Evolutionary conservation across 2,329 filamentous ascomycete species (phyloP).

Genomic region (Penicillium vulpinum): DNA sequence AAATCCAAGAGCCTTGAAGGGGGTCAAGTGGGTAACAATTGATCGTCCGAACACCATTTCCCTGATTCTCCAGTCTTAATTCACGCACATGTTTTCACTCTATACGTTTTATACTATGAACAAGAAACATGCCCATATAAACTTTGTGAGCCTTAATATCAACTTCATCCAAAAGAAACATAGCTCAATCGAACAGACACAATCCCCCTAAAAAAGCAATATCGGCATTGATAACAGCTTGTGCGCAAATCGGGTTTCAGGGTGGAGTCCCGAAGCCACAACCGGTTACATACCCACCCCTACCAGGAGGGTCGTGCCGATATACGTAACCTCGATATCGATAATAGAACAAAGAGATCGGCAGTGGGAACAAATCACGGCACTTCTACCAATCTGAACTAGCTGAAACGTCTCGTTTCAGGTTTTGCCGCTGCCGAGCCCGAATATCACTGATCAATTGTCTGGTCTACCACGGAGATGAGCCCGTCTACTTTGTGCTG

Average conservation of each 20-base stretch:
- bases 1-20: background rate
- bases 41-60: background rate
- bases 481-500: conserved; percentile 2
- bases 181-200: background rate
- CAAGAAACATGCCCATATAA: background rate
- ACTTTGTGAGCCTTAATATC: background rate
- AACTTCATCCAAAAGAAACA: background rate
- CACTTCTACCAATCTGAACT: background rate
- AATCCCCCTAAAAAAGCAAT: background rate
- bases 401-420: conserved; percentile 3
- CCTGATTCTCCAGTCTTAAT: background rate
- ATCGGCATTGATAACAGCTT: conserved; percentile 5
- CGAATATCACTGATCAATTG: background rate
- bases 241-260: conserved; percentile 12
- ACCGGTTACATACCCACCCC: conserved; percentile 12
- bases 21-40: background rate
- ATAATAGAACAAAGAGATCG: background rate
- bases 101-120: background rate
- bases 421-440: background rate
- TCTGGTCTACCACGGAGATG: conserved; percentile 7
- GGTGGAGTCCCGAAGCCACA: conserved; percentile 22
- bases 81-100: background rate
- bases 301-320: background rate
- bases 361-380: background rate
- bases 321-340: conserved; percentile 2